Conservation (phyloP, 2,329 filamentous ascomycete species). For the Penicillium sp. region DNA sequence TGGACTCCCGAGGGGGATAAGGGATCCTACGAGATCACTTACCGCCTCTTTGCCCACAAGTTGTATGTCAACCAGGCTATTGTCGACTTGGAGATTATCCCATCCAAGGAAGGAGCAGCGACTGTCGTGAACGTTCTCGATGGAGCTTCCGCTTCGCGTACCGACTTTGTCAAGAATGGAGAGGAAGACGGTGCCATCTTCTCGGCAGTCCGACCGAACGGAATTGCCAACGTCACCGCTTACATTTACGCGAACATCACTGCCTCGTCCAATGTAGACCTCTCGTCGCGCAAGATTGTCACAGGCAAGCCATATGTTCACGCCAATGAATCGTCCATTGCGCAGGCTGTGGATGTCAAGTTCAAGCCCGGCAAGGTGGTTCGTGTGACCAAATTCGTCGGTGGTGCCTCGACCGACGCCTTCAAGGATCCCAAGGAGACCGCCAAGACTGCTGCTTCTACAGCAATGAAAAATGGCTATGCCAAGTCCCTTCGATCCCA, state of each 20-base stretch:
- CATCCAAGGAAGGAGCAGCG: conserved; percentile 55
- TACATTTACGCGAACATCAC: conserved; percentile 55
- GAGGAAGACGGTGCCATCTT: conserved; percentile 61
- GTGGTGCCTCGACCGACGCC: conserved; percentile 68
- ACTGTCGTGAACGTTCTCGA: conserved; percentile 69
- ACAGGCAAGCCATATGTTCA: conserved; percentile 53
- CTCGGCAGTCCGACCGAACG: conserved; percentile 64
- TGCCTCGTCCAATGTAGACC: conserved; percentile 42
- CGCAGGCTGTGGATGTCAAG: conserved; percentile 58
- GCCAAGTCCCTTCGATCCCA: conserved; percentile 58
- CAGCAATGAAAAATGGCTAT: conserved; percentile 57
- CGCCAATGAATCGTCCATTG: conserved; percentile 64
- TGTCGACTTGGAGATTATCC: conserved; percentile 61
- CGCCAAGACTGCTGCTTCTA: conserved; percentile 58
- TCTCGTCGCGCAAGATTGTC: conserved; percentile 47
- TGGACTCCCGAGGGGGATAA: conserved; percentile 60
- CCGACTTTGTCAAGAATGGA: conserved; percentile 60
- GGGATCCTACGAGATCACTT: conserved; percentile 60
- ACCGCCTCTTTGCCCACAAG: conserved; percentile 68
- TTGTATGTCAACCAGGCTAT: conserved; percentile 63
- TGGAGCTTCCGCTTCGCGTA: conserved; percentile 67
- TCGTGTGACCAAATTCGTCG: conserved; percentile 67
- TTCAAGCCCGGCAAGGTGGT: conserved; percentile 57
- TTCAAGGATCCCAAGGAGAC: conserved; percentile 59
- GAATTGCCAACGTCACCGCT: conserved; percentile 64